A percentile compares a stretch with the other conserved stretches of the same genome.
These are phyloP conservation scores for Nepenthes mirabilis DNA, from an alignment of 148 eudicot genomes.

Conservation along the genomic window DNA sequence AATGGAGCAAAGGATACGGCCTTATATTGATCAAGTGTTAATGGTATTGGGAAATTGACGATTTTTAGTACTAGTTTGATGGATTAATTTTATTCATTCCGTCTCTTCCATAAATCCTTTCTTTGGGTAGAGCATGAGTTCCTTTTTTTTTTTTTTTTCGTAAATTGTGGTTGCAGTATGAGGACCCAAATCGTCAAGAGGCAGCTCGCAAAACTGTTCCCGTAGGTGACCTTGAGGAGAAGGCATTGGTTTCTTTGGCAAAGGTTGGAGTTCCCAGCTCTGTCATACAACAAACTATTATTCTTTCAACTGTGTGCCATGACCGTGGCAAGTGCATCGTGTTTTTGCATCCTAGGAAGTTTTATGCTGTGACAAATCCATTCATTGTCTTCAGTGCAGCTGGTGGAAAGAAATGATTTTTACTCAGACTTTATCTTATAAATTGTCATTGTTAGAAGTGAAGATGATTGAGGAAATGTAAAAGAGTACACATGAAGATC, in stretches of 20 bases:
- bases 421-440: too few species aligned
- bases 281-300: background rate
- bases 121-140: background rate
- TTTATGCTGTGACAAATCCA: too few species aligned
- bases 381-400: too few species aligned
- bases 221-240: constrained; percentile 74
- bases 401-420: too few species aligned
- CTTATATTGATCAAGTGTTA: constrained; percentile 66
- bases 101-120: background rate
- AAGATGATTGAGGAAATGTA: too few species aligned
- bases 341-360: too few species aligned
- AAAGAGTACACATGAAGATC: too few species aligned
- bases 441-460: too few species aligned
- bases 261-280: constrained; percentile 33
- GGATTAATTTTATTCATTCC: background rate
- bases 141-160: constrained; percentile 1
- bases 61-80: background rate
- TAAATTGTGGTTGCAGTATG: constrained; percentile 44
- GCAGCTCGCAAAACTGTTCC: constrained; percentile 83
- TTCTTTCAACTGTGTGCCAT: too few species aligned
- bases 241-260: constrained; percentile 64
- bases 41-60: constrained; percentile 30
- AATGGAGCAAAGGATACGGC: constrained; percentile 48
- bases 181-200: constrained; percentile 64
- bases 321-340: too few species aligned